Evolutionary conservation across 2,329 filamentous ascomycete genomes (phyloP), one percentile per base, ranked within the genome.

Genomic region (Talaromyces verruculosus): DNA sequence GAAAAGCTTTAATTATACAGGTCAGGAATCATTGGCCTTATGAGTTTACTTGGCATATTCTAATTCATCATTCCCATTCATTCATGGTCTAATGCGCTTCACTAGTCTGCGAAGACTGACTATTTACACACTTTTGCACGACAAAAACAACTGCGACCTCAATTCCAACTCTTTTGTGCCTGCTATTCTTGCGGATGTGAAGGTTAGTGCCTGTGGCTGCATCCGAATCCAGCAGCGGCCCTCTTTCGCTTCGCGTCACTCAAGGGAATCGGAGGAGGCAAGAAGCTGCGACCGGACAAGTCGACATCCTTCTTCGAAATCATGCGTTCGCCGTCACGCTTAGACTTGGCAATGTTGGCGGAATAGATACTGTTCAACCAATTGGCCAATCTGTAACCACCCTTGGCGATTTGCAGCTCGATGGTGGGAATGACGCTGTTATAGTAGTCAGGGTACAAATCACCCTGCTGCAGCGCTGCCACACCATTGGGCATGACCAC

Each of bases 361-460:
- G 57, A 43, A 60, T 60, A 60, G 57, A 60, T 33, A 7, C 17
- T 60, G 57, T 69, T 67, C 22, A 68, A 19, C 68, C 68, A 68
- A 7, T 33, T 61, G 13, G 68, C 68, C 28, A 69, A 62, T 53
- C 68, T 65, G 39, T 69, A 41, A 2, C 67, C 69, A 39, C 64
- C 69, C 60, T 65, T 68, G 25, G 62, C 49, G 49, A 70, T 67
- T 51, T 68, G 66, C 59, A 51, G 59, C 35, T 69, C 67, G 17
- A 70, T 63, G 63, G 69, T 67, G 37, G 69, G 69, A 3, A 57
- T 68, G 22, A 68, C 69, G 6, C 63, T 67, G 41, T 69, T 57
- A 45, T 69, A 70, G 60, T 70, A 69, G 28, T 67, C 35, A 4
- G 60, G 61, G 28, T 63, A 65, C 10, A 70, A 57, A 61, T 70